Evolutionary conservation across 2,329 filamentous ascomycete genomes (phyloP).

Genomic region (Colletotrichum sp.): DNA sequence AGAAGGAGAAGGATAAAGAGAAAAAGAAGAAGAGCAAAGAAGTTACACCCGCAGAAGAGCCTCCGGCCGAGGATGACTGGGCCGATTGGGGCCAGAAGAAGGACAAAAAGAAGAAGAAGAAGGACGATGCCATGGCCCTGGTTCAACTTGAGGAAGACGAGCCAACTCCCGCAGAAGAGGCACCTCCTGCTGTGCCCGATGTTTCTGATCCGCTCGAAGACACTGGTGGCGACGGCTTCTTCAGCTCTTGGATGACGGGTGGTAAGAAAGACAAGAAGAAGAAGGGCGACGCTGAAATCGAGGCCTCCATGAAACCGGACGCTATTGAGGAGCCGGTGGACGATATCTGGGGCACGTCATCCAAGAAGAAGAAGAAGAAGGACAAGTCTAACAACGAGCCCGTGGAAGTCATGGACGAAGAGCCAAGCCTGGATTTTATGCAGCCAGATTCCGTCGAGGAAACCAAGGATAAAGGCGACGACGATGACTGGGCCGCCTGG

Average conservation of each 20-base stretch:
- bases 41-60: constrained; percentile 24
- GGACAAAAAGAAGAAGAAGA: constrained; percentile 54
- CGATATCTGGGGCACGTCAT: constrained; percentile 40
- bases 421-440: constrained; percentile 48
- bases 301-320: constrained; percentile 37
- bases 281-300: constrained; percentile 14
- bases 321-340: constrained; percentile 49
- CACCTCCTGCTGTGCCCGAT: constrained; percentile 31
- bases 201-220: constrained; percentile 38
- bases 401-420: constrained; percentile 50
- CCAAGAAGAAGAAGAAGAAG: constrained; percentile 57
- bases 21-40: constrained; percentile 33
- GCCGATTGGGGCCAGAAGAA: constrained; percentile 36
- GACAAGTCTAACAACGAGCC: constrained; percentile 54
- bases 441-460: constrained; percentile 52
- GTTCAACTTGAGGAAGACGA: constrained; percentile 37
- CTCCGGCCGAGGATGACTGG: constrained; percentile 22
- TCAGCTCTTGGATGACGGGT: constrained; percentile 60
- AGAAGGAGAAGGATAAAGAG: constrained; percentile 21
- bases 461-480: constrained; percentile 47
- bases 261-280: constrained; percentile 51
- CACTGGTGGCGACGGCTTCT: constrained; percentile 50
- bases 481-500: constrained; percentile 47
- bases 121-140: constrained; percentile 32
- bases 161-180: constrained; percentile 27